phyloP scores from a whole-genome alignment of 768 basidiomycete genomes.

The Suillus sp. region DNA sequence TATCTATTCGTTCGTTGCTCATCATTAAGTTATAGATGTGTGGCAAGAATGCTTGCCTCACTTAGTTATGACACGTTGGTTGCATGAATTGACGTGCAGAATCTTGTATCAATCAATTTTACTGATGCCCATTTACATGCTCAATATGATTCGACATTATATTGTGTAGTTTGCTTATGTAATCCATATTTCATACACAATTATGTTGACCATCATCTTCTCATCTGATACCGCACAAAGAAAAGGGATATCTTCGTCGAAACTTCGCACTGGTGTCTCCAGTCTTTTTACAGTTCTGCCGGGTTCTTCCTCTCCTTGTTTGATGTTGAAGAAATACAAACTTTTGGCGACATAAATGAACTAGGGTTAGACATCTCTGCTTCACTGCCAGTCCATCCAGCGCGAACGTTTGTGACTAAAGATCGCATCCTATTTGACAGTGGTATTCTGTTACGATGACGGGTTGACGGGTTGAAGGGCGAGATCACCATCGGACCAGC shows the following conservation, averaged over 20 bases:
- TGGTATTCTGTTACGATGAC: conserved; percentile 89
- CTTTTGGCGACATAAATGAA: not conserved
- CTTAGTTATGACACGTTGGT: not conserved
- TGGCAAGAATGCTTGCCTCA: not conserved
- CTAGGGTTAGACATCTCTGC: not conserved
- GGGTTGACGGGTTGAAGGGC: conserved; percentile 72
- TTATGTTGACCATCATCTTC: not conserved
- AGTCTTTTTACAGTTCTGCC: too few species aligned
- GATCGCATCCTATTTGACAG: conserved; percentile 86
- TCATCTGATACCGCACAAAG: not conserved
- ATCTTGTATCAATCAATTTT: not conserved
- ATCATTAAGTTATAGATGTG: not conserved
- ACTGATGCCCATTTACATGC: not conserved
- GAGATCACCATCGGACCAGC: conserved; percentile 78
- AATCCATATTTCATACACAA: not conserved
- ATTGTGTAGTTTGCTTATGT: not conserved
- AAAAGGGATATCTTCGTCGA: not conserved
- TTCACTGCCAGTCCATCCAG: not conserved
- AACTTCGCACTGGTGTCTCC: too few species aligned
- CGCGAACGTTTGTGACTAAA: conserved; percentile 36
- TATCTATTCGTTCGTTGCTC: not conserved
- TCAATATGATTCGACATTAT: not conserved
- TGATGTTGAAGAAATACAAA: not conserved
- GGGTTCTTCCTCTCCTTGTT: too few species aligned
- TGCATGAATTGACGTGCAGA: not conserved